A percentile compares a stretch with the other conserved stretches of the same genome.
Evolutionary conservation across 108 stramenopile genomes (phyloP).

Genomic region (Skeletonema menzelii): DNA sequence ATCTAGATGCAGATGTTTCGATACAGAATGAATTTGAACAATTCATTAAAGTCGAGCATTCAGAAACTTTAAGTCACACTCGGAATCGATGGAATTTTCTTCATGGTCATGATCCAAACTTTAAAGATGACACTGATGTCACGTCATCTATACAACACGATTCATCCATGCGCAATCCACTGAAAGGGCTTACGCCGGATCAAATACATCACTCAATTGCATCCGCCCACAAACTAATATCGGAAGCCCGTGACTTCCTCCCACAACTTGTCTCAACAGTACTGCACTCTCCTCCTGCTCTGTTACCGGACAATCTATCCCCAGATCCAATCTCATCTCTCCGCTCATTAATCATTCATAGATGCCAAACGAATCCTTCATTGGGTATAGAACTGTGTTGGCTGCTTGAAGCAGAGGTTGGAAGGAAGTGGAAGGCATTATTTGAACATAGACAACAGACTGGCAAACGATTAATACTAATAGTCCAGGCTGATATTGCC

Average conservation of each 20-base stretch:
- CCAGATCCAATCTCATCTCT: constrained; percentile 73
- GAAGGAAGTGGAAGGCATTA: constrained; percentile 79
- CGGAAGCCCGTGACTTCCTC: constrained; percentile 64
- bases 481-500: constrained; percentile 85
- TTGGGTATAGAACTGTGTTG: constrained; percentile 88
- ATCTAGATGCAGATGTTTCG: constrained; percentile 27
- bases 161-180: constrained; percentile 2
- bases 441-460: constrained; percentile 89
- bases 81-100: constrained; percentile 13
- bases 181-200: background rate
- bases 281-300: constrained; percentile 73
- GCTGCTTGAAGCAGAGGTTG: constrained; percentile 91
- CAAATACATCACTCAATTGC: constrained; percentile 10
- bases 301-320: constrained; percentile 44
- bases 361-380: constrained; percentile 74
- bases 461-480: constrained; percentile 75
- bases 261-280: constrained; percentile 86
- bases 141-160: background rate
- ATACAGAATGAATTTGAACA: constrained; percentile 27
- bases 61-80: background rate
- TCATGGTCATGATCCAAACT: constrained; percentile 1
- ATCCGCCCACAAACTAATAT: constrained; percentile 38
- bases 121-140: background rate
- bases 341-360: constrained; percentile 58
- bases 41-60: constrained; percentile 35